Evolutionary conservation across 2,329 filamentous ascomycete genomes (phyloP).

Genomic region (Neofusicoccum sp.): DNA sequence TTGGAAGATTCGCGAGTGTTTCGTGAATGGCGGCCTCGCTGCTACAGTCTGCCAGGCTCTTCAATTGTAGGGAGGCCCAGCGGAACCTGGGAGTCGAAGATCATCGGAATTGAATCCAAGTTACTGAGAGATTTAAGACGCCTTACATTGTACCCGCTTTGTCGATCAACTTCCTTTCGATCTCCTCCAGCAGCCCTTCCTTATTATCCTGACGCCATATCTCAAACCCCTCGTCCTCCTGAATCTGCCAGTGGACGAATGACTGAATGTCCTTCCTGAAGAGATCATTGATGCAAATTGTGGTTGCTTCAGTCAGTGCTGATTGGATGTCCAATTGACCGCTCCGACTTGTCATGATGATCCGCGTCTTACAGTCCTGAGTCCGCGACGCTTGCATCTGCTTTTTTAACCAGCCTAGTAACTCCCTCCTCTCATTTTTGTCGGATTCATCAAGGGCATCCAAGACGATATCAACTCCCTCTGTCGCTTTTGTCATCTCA

Average conservation of each 20-base stretch:
- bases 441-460: not conserved
- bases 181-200: not conserved
- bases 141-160: not conserved
- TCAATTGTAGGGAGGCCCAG: too few species aligned
- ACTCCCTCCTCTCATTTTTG: not conserved
- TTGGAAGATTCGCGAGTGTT: not conserved
- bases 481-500: not conserved
- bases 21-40: not conserved
- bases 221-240: not conserved
- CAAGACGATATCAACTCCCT: not conserved
- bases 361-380: not conserved
- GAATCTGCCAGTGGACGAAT: not conserved
- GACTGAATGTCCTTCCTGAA: not conserved
- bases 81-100: too few species aligned
- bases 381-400: rapidly evolving
- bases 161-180: not conserved
- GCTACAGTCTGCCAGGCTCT: not conserved
- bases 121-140: too few species aligned
- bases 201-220: not conserved
- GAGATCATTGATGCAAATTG: not conserved
- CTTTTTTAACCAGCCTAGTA: not conserved
- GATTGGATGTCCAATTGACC: not conserved
- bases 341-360: not conserved
- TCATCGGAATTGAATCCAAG: too few species aligned
- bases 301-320: too few species aligned